These are phyloP conservation scores for Quercus alba DNA, from an alignment of 306 rosid species.

Conservation along the genomic window DNA sequence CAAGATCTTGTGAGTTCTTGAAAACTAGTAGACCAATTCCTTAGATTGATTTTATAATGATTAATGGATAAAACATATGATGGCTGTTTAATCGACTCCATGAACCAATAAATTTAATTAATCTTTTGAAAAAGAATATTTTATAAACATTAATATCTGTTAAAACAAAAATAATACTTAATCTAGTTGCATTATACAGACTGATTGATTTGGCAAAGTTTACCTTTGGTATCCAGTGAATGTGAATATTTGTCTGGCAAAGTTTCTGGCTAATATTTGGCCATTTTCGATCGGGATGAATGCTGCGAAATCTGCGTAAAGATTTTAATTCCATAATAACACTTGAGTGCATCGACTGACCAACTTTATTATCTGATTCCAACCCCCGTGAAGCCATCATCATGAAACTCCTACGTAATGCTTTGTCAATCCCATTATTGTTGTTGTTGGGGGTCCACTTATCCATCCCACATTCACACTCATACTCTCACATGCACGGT, in stretches of 20 bases:
- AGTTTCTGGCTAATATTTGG: constrained; percentile 21
- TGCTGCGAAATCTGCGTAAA: constrained; percentile 8
- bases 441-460: not conserved
- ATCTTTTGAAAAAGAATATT: no score
- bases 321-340: constrained; percentile 27
- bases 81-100: no score
- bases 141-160: no score
- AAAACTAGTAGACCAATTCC: no score
- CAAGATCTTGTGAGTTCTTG: no score
- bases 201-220: not conserved
- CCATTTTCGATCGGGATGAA: not conserved
- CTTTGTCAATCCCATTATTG: constrained; percentile 29
- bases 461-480: not conserved
- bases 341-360: constrained; percentile 44
- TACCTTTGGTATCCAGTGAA: constrained; percentile 14
- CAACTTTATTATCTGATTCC: constrained; percentile 31
- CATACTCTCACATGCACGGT: not conserved
- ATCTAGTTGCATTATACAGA: no score
- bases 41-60: not conserved
- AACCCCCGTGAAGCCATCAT: constrained; percentile 56
- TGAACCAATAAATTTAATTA: no score
- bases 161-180: no score
- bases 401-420: constrained; percentile 38
- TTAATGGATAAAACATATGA: no score
- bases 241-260: constrained; percentile 17